A percentile compares a stretch with the other conserved stretches of the same genome.
Evolutionary conservation across 768 basidiomycete genomes (phyloP).

Genomic region (Lepiota brunneoincarnata): DNA sequence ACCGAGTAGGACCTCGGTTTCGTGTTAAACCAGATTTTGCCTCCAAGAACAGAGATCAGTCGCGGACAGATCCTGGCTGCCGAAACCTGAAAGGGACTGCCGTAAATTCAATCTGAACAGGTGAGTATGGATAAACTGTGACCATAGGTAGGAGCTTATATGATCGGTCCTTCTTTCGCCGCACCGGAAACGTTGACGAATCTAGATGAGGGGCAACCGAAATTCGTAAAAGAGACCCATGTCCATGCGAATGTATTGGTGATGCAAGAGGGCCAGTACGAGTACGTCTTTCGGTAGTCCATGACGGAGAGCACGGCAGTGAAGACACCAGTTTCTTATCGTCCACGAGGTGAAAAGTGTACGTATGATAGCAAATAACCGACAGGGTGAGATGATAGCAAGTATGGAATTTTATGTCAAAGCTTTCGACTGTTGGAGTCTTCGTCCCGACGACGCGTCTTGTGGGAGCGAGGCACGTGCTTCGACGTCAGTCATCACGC

Average conservation of each 20-base stretch:
- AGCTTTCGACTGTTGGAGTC: not conserved
- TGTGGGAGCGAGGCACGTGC: conserved; percentile 11
- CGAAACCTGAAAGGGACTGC: conserved; percentile 5
- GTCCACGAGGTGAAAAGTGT: conserved; percentile 6
- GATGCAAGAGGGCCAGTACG: not conserved
- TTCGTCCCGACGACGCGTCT: not conserved
- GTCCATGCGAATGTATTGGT: not conserved
- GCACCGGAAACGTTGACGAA: not conserved
- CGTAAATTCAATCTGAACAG: conserved; percentile 10
- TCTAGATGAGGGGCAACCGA: conserved; percentile 8
- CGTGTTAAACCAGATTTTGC: conserved; percentile 24
- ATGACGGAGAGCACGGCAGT: not conserved
- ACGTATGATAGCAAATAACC: conserved; percentile 6
- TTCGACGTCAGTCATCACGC: not conserved
- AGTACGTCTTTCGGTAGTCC: not conserved
- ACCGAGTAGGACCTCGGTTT: conserved; percentile 24
- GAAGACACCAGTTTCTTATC: conserved; percentile 1
- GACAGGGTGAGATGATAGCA: not conserved
- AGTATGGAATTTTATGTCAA: conserved; percentile 9
- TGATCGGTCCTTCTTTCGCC: conserved; percentile 11
- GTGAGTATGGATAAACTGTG: conserved; percentile 7
- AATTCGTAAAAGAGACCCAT: not conserved
- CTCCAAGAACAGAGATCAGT: conserved; percentile 15
- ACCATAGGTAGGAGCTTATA: conserved; percentile 10
- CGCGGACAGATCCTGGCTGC: conserved; percentile 7